Percentiles rank a stretch among this genome's conserved stretches.
Conservation (phyloP, 345 rosid species). For the Camelina sativa region DNA sequence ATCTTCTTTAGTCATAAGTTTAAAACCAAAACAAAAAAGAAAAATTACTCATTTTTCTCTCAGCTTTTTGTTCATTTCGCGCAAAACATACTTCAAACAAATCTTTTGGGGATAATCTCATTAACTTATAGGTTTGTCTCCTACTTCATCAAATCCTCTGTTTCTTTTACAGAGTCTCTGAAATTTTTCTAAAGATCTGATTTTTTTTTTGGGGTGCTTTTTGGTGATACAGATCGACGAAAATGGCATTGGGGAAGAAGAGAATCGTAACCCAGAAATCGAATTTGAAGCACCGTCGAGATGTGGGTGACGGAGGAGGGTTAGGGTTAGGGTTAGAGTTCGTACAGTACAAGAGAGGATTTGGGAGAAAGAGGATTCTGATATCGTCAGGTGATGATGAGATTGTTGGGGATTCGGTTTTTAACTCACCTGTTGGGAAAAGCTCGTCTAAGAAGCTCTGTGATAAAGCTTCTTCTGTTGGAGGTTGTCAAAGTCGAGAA, state of each 20-base stretch:
- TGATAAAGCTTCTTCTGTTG: constrained; percentile 34
- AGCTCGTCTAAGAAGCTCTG: constrained; percentile 65
- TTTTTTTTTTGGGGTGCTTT: neutral
- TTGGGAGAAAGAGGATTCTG: constrained; percentile 75
- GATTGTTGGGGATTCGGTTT: constrained; percentile 38
- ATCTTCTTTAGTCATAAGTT: constrained; percentile 14
- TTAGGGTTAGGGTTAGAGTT: constrained; percentile 52
- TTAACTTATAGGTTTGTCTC: constrained; percentile 19
- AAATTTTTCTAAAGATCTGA: constrained; percentile 12
- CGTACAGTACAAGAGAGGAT: constrained; percentile 57
- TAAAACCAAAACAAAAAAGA: constrained; percentile 5
- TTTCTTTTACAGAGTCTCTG: neutral
- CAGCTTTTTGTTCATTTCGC: constrained; percentile 16
- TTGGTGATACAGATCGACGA: constrained; percentile 2
- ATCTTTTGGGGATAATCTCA: constrained; percentile 6
- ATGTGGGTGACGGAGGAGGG: constrained; percentile 23
- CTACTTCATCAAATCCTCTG: constrained; percentile 4
- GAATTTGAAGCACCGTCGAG: constrained; percentile 39
- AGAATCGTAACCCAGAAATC: constrained; percentile 48
- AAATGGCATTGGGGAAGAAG: constrained; percentile 59
- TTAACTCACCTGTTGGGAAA: neutral
- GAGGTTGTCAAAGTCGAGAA: constrained; percentile 38
- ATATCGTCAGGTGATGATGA: constrained; percentile 45
- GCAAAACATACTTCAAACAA: constrained; percentile 6
- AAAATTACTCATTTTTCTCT: constrained; percentile 42